Evolutionary conservation across 495 filamentous ascomycete species (phyloP), one percentile per base, ranked within the genome.

Genomic region (Mycothermus thermophilus): DNA sequence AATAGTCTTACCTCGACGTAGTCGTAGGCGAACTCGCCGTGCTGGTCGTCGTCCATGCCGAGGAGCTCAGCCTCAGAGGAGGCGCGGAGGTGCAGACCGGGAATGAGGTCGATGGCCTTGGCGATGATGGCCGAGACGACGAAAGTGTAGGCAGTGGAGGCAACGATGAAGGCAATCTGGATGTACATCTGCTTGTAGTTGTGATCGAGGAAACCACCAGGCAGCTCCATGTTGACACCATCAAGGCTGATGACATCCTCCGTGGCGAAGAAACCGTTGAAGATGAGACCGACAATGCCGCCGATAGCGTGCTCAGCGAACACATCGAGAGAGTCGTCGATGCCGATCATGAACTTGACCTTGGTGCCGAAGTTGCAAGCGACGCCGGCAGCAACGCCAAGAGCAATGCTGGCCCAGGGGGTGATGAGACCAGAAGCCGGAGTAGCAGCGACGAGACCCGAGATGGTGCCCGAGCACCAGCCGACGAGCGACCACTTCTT

Each of bases 401-500:
- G 71, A 40, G 87, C 59, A 44, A 96, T 74, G 46, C 79, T 81
- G 12, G 76, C 87, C 80, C 90, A 95, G 8, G 90, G 86, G 20
- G 83, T 73, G 52, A 96, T 81, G 60, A 74, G 82, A 35, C 83
- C 83, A 17, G 83, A 83, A 6, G 84, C 83, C 6, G 83, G 83
- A n/a, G 83, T 92, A 10, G 85, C 85, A 34, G 83, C 83, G 18
- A 97, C 90, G 18, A 92, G 74, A 32, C 83, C 83, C 0, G 81
- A 84, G 54, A 92, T 92, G 44, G 79, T 76, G 30, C 90, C 90
- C 16, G 90, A 97, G 60, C 90, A 97, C 82, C 90, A 94, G 35
- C 90, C 90, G 48, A 97, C 90, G 71, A 96, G 93, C 2, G 88
- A 94, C 90, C 90, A 96, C 66, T 97, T 97, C 56, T 78, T 77